Evolutionary conservation across 2,329 filamentous ascomycete species (phyloP), one percentile per base, ranked within the genome.

Genomic region (Sporothrix mexicana): DNA sequence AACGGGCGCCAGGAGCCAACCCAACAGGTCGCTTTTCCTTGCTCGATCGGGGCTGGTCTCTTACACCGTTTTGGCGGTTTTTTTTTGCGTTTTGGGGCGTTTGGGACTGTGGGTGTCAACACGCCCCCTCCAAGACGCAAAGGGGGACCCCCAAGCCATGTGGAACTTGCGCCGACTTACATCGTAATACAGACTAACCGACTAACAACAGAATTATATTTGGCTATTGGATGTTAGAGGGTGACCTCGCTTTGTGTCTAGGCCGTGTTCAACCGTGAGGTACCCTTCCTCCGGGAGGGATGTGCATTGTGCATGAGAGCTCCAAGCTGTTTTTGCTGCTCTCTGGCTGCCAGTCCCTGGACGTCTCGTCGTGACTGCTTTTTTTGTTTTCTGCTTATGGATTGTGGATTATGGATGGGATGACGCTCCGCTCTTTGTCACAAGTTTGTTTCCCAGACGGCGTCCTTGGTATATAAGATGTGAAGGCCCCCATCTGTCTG

Each of bases 31-130:
- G 70, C 53, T 62, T 72, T 43, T 15, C 36, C 57, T 69, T 62
- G 68, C 64, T 72, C 62, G 53, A 72, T 69, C 53, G 55, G 70
- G 70, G 15, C 23, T 67, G 61, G 59, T 62, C 61, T 66, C 70
- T 71, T 61, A 55, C 47, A 41, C 70, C 49, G 49, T 71, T 53
- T 36, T 23, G 41, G 47, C 10, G 41, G 30, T 7, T 2, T 36
- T 49, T 41, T 15, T 51, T 51, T 15, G 49, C 49, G 49, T 51
- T 53, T 55, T 55, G 51, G 30, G 30, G 30, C 30, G 30, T 36
- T 36, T 36, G 30, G 30, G 3, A 4, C 30, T 36, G 30, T 36
- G 30, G 30, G 51, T 20, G 61, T 66, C n/a, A 47, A 66, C n/a
- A 47, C 41, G 25, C 41, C n/a, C 36, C 59, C 30, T 36, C 7